Base-by-base conservation (phyloP, 805 yeast species). In the Yamadazyma phyllophila region DNA sequence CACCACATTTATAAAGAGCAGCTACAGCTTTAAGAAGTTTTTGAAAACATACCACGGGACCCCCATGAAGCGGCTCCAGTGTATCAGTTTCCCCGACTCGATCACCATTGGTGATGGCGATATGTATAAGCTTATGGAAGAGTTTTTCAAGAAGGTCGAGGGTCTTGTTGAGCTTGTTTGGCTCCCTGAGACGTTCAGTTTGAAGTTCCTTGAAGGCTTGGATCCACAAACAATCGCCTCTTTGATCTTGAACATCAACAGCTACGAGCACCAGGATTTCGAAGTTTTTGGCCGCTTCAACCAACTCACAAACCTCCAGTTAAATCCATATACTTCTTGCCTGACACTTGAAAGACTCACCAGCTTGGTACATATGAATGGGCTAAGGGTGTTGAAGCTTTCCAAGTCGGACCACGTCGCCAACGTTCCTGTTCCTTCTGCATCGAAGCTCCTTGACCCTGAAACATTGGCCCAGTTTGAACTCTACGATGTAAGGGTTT, bases 31-130 rank as follows among this genome's bases (percentile, higher is more conserved):
- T 41, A 70, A 71, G 50, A 59, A 56, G 36, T 67, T 74, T 35
- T 52, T 73, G 37, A 48, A 48, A 14, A 35, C 50, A 7, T 54
- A 55, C 35, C 48, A 51, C 4, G 47, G 44, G 10, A 26, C 39
- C 9, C 39, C 26, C 8, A 56, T 69, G 3, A 52, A 53, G 35
- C 50, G 54, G 12, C 51, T 76, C 16, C 65, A 61, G 38, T 62
- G 72, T 41, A 54, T 67, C 1, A 56, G 58, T 17, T 51, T 76
- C 4, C 80, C 80, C 0, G 76, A 73, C 48, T 69, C 74, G 17
- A 61, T 73, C 24, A 65, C 67, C 35, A 57, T 65, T 0, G 61
- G 62, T 46, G 74, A 73, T 39, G 49, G 56, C 26, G 63, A 62
- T 4, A 55, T 67, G 34, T 56, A 60, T 20, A 51, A 49, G 26